phyloP scores from a whole-genome alignment of 208 protist species.

The Trypanosoma melophagium region DNA sequence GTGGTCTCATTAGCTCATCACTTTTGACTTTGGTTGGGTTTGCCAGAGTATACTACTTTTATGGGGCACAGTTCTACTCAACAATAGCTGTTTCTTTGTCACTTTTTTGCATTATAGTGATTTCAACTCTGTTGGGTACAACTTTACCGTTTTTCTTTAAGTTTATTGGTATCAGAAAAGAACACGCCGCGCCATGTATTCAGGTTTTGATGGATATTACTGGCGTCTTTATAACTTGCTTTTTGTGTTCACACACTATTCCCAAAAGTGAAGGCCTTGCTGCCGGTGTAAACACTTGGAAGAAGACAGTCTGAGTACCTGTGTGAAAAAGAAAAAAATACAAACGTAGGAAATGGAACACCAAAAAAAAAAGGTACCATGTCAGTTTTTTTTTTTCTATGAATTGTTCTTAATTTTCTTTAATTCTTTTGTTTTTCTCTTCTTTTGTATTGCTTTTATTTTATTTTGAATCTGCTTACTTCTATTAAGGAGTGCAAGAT shows the following conservation, averaged over 20 bases:
- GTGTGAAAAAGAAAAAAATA: not conserved
- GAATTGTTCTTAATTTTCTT: not conserved
- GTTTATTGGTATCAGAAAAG: slow-evolving; percentile 24
- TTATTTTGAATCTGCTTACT: slow-evolving; percentile 7
- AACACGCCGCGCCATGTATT: slow-evolving; percentile 43
- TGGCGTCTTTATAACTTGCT: slow-evolving; percentile 46
- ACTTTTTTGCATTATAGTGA: slow-evolving; percentile 36
- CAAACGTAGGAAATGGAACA: not conserved
- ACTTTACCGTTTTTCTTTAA: slow-evolving; percentile 38
- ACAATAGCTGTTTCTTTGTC: slow-evolving; percentile 36
- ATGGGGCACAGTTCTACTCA: slow-evolving; percentile 27
- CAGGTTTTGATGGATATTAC: slow-evolving; percentile 49
- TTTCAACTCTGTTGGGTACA: slow-evolving; percentile 35
- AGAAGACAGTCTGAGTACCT: not conserved
- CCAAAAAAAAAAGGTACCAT: not conserved
- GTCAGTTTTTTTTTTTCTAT: not conserved
- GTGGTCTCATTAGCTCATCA: slow-evolving; percentile 29
- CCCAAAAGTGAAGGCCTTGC: slow-evolving; percentile 9
- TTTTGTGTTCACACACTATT: slow-evolving; percentile 30
- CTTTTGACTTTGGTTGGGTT: slow-evolving; percentile 34
- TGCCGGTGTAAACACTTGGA: not conserved
- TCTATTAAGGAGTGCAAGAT: slow-evolving; percentile 15
- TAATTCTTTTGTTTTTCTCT: slow-evolving; percentile 11
- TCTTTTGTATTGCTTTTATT: slow-evolving; percentile 15
- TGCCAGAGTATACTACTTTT: slow-evolving; percentile 39